Evolutionary conservation across 345 rosid genomes (phyloP).

Genomic region (Ceriops decandra): DNA sequence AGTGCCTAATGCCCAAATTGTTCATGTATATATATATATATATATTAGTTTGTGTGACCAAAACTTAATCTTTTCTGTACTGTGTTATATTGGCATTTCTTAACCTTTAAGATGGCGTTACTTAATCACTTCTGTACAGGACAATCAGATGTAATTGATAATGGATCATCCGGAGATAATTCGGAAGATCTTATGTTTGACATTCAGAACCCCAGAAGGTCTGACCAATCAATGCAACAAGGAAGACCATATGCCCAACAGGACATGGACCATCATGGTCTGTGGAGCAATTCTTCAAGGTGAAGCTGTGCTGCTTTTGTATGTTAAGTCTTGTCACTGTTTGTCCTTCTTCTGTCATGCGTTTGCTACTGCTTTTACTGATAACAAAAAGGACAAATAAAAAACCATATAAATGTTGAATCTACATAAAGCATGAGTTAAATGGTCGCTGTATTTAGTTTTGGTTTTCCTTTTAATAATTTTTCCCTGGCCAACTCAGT

Average conservation of each 20-base stretch:
- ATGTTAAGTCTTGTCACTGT: background rate
- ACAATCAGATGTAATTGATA: conserved; percentile 67
- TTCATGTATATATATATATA: no score
- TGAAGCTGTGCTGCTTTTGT: conserved; percentile 15
- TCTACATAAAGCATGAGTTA: background rate
- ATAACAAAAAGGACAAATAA: background rate
- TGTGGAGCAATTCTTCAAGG: conserved; percentile 78
- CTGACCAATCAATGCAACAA: conserved; percentile 41
- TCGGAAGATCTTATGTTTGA: conserved; percentile 86
- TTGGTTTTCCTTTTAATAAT: no score
- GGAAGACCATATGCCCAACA: conserved; percentile 38
- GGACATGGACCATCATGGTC: conserved; percentile 44
- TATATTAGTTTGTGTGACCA: no score
- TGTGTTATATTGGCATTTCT: background rate
- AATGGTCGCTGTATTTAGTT: no score
- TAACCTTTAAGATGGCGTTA: background rate
- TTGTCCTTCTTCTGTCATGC: background rate
- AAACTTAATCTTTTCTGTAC: no score
- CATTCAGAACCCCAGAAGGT: conserved; percentile 49
- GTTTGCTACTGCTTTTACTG: background rate
- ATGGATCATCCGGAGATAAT: conserved; percentile 80
- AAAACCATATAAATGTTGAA: background rate
- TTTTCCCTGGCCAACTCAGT: no score
- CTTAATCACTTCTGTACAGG: conserved; percentile 27
- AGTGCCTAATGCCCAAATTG: background rate